Evolutionary conservation across 2,329 filamentous ascomycete genomes (phyloP).

Genomic region (Sarocladium kiliense): DNA sequence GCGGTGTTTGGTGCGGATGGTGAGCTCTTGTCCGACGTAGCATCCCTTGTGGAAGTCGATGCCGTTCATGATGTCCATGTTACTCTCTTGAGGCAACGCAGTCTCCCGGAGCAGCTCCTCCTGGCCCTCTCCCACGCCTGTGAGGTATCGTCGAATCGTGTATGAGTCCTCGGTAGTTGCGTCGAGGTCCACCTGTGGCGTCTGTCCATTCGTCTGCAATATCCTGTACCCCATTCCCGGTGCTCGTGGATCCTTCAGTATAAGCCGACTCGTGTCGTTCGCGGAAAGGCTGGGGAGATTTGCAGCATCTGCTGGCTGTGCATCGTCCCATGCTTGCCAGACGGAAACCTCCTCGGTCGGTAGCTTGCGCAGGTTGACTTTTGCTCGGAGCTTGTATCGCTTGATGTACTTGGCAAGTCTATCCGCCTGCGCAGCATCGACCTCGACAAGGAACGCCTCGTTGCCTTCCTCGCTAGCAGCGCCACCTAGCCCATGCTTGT

Average conservation of each 20-base stretch:
- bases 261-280: constrained; percentile 9
- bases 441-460: constrained; percentile 64
- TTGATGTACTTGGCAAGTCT: constrained; percentile 67
- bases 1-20: constrained; percentile 89
- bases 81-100: constrained; percentile 80
- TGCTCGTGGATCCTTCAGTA: constrained; percentile 47
- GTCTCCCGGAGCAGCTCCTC: constrained; percentile 66
- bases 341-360: constrained; percentile 60
- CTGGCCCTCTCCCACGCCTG: constrained; percentile 82
- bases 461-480: constrained; percentile 21
- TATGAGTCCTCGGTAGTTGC: constrained; percentile 57
- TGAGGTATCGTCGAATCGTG: constrained; percentile 68
- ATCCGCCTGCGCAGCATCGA: constrained; percentile 63
- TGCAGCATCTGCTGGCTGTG: constrained; percentile 10
- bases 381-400: constrained; percentile 80
- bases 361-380: constrained; percentile 64
- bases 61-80: constrained; percentile 78
- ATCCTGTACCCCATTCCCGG: constrained; percentile 52
- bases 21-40: constrained; percentile 94
- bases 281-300: constrained; percentile 18
- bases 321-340: constrained; percentile 70
- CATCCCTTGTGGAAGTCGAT: constrained; percentile 96
- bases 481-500: constrained; percentile 26
- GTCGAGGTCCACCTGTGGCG: constrained; percentile 36
- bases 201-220: constrained; percentile 23